Base-by-base conservation (phyloP, 2,329 filamentous ascomycete species). In the Neoscytalidium dimidiatum region DNA sequence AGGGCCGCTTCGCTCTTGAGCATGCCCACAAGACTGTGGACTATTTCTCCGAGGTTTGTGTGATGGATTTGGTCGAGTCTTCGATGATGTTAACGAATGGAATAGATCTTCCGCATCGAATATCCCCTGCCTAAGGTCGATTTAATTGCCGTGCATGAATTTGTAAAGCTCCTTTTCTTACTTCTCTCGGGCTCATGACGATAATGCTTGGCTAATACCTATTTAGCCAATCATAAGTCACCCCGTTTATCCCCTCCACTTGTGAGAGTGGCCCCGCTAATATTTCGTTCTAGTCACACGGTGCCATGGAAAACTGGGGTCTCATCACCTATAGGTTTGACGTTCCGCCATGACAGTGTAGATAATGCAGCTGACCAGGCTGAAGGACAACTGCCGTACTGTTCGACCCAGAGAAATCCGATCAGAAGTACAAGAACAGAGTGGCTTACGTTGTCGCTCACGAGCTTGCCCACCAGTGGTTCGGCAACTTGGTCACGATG, bases 401-500 rank as follows among this genome's bases (percentile, higher is more conserved):
- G n/a, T 99, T 95, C 74, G 94, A 99, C 73, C 92, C 96, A 77
- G 89, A 92, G 75, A 91, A 90, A 56, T 97, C 94, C 0, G 94
- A 97, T 75, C 88, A 92, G 46, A 88, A 89, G 69, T 97, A 94
- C 81, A 94, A 93, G 79, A 97, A 97, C 77, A 87, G 94, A 41
- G 91, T 99, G 68, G 95, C 95, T 33, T 98, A 99, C 73, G 94
- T 98, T 64, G 94, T 98, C 58, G 94, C 95, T n/a, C 95, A 99
- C 79, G 95, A 99, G 78, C 85, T 99, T 67, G 95, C 94, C 64
- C 93, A 97, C 75, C 93, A 96, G 80, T 97, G 94, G 94, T 97
- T 97, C 71, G 93, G 93, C 41, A 96, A 97, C 77, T 85, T 97
- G 11, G 93, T 96, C 48, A 97, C 94, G 5, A 97, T 97, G 93